These are phyloP conservation scores for Hypoxylon perforatum DNA, from an alignment of 495 filamentous ascomycete genomes.

Conservation along the genomic window DNA sequence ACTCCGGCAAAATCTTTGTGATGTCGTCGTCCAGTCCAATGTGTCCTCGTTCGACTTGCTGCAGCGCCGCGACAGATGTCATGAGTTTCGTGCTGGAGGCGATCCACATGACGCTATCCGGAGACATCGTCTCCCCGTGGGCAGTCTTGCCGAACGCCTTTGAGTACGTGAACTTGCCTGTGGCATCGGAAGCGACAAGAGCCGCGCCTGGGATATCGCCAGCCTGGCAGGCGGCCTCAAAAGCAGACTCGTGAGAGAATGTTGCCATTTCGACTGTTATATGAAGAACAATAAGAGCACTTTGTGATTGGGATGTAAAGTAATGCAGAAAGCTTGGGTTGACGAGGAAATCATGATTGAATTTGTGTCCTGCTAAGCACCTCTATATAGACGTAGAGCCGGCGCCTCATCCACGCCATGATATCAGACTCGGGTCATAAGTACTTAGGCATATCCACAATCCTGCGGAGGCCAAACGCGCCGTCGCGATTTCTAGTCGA, in stretches of 20 bases:
- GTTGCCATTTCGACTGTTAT: conserved; percentile 10
- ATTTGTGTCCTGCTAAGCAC: not conserved
- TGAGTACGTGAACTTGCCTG: conserved; percentile 45
- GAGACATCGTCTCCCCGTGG: conserved; percentile 17
- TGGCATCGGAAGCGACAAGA: conserved; percentile 20
- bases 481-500: not conserved
- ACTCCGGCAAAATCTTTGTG: conserved; percentile 42
- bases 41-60: conserved; percentile 47
- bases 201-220: conserved; percentile 37
- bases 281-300: not conserved
- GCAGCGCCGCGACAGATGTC: conserved; percentile 46
- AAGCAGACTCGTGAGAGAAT: conserved; percentile 22
- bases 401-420: not conserved
- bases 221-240: conserved; percentile 34
- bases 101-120: conserved; percentile 43
- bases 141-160: conserved; percentile 35
- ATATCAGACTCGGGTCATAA: not conserved
- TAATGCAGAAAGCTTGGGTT: not conserved
- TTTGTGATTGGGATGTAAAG: not conserved
- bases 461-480: not conserved
- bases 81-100: conserved; percentile 53
- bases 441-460: not conserved
- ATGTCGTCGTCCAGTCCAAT: conserved; percentile 49
- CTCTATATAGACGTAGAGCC: not conserved
- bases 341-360: not conserved